Evolutionary conservation across 140 eudicot species (phyloP), one percentile per base, ranked within the genome.

Genomic region (Senecio squalidus): DNA sequence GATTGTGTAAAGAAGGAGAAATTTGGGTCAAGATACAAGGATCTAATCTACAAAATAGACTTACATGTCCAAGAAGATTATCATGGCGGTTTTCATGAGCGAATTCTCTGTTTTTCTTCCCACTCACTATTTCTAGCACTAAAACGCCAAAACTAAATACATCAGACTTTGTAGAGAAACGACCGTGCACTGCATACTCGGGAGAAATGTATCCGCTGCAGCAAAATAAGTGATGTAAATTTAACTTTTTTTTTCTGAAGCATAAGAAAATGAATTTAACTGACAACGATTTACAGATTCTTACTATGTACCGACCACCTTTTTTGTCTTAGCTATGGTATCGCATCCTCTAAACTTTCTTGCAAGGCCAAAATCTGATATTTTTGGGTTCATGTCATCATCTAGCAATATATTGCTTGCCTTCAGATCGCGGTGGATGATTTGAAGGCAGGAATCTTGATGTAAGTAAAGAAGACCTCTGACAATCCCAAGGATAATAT

Each of bases 291-390:
- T 55, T 15, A 29, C 4, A 7, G 14, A 34, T 55, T 45, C 72
- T 64, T 64, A 64, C 72, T 55, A 64, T 23, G 77, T 72, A 28
- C 76, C 68, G 39, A 51, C 56, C 36, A 60, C 62, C 8, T 33
- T 50, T 39, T 50, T 39, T 1, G 69, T 69, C 15, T 38, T 39
- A 4, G 36, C 56, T 50, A 17, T 38, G 9, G 15, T 39, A 1
- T 62, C 65, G 24, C 55, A 26, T 54, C 52, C 76, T 9, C n/a
- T 43, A 54, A 71, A 41, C 58, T 27, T 34, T 72, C 77, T 64
- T 17, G 72, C 77, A 47, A 56, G 36, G 1, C 72, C 72, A 72
- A 72, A 72, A 20, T 72, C 72, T 14, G 77, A 72, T 55, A 72
- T 64, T 31, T 56, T 72, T 2, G 77, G 77, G 55, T 64, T 72